Evolutionary conservation across 768 basidiomycete species (phyloP).

Genomic region (Tricholoma furcatifolium): DNA sequence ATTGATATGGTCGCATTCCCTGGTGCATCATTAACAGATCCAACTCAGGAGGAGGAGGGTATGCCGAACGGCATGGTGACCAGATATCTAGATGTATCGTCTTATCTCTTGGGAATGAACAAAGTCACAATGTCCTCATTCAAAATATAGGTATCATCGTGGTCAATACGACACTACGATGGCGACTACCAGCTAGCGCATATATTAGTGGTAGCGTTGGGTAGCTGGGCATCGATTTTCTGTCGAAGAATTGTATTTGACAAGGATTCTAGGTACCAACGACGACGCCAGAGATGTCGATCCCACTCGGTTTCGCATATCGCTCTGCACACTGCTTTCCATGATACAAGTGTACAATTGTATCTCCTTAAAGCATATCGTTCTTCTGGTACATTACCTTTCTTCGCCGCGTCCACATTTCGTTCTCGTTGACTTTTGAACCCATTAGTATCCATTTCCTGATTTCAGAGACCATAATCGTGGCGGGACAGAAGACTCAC

Average conservation of each 20-base stretch:
- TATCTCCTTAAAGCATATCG: constrained; percentile 1
- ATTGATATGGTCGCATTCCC: constrained; percentile 9
- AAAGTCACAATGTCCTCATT: background rate
- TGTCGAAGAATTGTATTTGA: background rate
- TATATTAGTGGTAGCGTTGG: constrained; percentile 4
- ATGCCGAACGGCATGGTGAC: constrained; percentile 4
- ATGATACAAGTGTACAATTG: background rate
- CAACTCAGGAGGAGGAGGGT: background rate
- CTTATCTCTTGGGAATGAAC: background rate
- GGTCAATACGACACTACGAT: background rate
- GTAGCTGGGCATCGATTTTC: background rate
- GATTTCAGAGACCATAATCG: constrained; percentile 6
- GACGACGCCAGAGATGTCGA: constrained; percentile 7
- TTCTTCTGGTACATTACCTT: constrained; percentile 1
- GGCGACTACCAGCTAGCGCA: background rate
- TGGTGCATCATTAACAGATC: constrained; percentile 6
- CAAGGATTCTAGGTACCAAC: constrained; percentile 5
- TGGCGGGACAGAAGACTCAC: background rate
- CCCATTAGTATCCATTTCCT: constrained; percentile 4
- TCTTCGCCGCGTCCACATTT: too few species aligned
- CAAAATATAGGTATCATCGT: background rate
- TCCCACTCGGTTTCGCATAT: background rate
- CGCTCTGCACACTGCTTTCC: constrained; percentile 3
- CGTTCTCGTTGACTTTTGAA: background rate
- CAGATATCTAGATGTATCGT: background rate